These are phyloP conservation scores for Athelia sp. DNA, from an alignment of 1,284 basidiomycete species.

Conservation along the genomic window DNA sequence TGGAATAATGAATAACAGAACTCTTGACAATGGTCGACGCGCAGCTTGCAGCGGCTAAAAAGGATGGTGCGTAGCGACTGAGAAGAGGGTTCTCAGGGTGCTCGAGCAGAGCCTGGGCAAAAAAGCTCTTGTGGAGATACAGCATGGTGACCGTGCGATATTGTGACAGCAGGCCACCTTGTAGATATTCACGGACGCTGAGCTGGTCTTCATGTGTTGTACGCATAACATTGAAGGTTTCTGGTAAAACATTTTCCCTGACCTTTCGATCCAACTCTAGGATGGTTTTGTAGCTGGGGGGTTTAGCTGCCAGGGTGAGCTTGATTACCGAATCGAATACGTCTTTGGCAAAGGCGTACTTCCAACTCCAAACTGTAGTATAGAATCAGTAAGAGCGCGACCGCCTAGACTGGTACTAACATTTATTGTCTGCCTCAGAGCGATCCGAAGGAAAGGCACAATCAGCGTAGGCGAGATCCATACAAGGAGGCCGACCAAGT, in stretches of 20 bases:
- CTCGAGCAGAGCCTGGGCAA: slow-evolving; percentile 3
- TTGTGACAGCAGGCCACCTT: no score
- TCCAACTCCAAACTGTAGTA: slow-evolving; percentile 50
- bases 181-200: slow-evolving; percentile 1
- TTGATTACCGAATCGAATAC: slow-evolving; percentile 59
- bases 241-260: slow-evolving; percentile 57
- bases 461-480: slow-evolving; percentile 53
- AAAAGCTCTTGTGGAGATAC: slow-evolving; percentile 5
- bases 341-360: slow-evolving; percentile 58
- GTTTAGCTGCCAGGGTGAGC: slow-evolving; percentile 57
- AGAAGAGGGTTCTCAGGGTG: slow-evolving; percentile 3
- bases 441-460: slow-evolving; percentile 20
- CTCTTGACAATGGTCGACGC: slow-evolving; percentile 1
- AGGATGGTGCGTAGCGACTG: slow-evolving; percentile 2
- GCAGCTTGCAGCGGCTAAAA: slow-evolving; percentile 3
- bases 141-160: not conserved
- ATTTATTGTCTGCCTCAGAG: slow-evolving; percentile 22
- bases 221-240: slow-evolving; percentile 17
- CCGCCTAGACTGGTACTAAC: slow-evolving; percentile 41
- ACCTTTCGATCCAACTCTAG: slow-evolving; percentile 71
- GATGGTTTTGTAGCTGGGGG: slow-evolving; percentile 61
- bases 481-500: slow-evolving; percentile 51
- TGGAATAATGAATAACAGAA: slow-evolving; percentile 7
- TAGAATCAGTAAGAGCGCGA: slow-evolving; percentile 26
- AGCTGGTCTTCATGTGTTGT: slow-evolving; percentile 30